These are phyloP conservation scores for Xylariaceae sp. DNA, from an alignment of 2,329 filamentous ascomycete genomes.

Conservation along the genomic window DNA sequence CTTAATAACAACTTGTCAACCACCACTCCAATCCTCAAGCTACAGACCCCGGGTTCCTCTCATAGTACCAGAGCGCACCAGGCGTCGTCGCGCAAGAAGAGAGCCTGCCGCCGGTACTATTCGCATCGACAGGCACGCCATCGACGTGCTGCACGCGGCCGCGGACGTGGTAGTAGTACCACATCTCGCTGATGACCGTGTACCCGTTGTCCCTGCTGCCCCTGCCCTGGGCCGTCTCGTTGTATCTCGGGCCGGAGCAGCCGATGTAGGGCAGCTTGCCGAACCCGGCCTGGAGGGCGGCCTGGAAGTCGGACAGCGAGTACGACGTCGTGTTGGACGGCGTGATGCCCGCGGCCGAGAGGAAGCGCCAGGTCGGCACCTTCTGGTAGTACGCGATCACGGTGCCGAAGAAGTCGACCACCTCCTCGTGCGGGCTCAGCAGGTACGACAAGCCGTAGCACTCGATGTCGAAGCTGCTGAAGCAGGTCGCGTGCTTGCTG, in stretches of 20 bases:
- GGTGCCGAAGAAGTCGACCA: slow-evolving; percentile 60
- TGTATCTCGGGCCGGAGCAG: slow-evolving; percentile 55
- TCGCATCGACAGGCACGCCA: slow-evolving; percentile 38
- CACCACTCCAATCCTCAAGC: not conserved
- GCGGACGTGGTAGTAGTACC: slow-evolving; percentile 60
- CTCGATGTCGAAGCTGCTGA: slow-evolving; percentile 56
- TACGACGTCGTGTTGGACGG: slow-evolving; percentile 56
- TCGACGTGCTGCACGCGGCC: slow-evolving; percentile 51
- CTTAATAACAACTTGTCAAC: too few relatives aligned
- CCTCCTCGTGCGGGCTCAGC: slow-evolving; percentile 45
- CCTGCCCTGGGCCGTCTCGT: slow-evolving; percentile 52
- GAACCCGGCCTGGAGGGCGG: slow-evolving; percentile 43
- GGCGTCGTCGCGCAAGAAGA: slow-evolving; percentile 51
- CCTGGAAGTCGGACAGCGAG: slow-evolving; percentile 46
- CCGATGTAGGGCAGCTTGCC: slow-evolving; percentile 56
- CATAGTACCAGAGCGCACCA: slow-evolving; percentile 50
- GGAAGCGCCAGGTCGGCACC: slow-evolving; percentile 57
- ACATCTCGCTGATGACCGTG: slow-evolving; percentile 56
- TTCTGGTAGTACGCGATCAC: slow-evolving; percentile 50
- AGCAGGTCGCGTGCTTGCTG: slow-evolving; percentile 64
- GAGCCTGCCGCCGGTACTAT: slow-evolving; percentile 42
- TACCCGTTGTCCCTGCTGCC: slow-evolving; percentile 50
- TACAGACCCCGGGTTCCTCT: slow-evolving; percentile 41
- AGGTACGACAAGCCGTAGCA: slow-evolving; percentile 58
- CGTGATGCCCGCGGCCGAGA: slow-evolving; percentile 46